Evolutionary conservation across 139 green algal species (phyloP).

Genomic region (Chlamydomonas asymmetrica): DNA sequence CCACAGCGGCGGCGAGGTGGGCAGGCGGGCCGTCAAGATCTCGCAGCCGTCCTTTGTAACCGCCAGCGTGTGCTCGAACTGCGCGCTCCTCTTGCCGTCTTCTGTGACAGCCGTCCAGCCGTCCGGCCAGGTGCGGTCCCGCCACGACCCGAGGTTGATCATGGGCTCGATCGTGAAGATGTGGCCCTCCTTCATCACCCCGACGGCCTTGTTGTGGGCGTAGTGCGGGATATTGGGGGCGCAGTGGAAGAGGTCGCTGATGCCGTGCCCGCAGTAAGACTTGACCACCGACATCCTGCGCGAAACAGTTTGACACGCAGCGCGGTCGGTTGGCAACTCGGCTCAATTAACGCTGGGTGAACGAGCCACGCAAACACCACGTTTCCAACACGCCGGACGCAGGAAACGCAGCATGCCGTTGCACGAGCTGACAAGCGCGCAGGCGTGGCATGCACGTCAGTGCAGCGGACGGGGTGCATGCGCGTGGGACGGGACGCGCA

Average conservation of each 20-base stretch:
- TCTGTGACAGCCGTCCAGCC: conserved; percentile 93
- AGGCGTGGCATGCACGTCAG: neutral
- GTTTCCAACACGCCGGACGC: no score
- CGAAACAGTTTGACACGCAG: no score
- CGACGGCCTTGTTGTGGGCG: conserved; percentile 83
- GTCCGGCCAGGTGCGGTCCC: conserved; percentile 92
- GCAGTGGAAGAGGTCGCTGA: conserved; percentile 97
- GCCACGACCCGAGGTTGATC: conserved; percentile 82
- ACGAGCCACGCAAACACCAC: no score
- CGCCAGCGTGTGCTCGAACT: conserved; percentile 96
- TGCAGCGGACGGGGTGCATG: neutral
- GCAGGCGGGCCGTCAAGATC: conserved; percentile 76
- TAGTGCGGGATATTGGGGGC: conserved; percentile 98
- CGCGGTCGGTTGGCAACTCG: no score
- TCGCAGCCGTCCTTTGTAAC: conserved; percentile 84
- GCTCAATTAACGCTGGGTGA: neutral
- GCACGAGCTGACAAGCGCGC: neutral
- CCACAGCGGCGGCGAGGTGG: conserved; percentile 79
- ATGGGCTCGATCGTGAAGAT: conserved; percentile 99
- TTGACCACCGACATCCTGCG: conserved; percentile 82
- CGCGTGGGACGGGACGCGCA: neutral
- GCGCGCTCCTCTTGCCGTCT: conserved; percentile 86
- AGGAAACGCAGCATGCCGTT: neutral
- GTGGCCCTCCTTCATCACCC: conserved; percentile 52
- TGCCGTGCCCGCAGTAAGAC: conserved; percentile 96